Percentiles rank a stretch among this genome's conserved stretches.
phyloP scores from a whole-genome alignment of 148 eudicot genomes.

The Oxyria digyna region DNA sequence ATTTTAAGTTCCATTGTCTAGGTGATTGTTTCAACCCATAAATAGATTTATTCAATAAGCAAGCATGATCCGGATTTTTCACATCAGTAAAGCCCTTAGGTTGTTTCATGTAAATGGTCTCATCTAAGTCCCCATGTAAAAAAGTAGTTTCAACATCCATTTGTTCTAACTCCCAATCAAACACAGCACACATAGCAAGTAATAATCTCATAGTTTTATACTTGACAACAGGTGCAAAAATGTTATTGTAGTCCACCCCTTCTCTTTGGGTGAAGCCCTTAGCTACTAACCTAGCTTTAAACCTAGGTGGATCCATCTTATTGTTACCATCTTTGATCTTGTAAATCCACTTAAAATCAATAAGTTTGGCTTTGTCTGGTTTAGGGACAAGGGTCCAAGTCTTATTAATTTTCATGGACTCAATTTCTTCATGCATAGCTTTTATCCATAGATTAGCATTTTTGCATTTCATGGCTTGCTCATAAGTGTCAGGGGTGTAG shows the following conservation, averaged over 20 bases:
- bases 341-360: not conserved
- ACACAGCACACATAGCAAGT: not conserved
- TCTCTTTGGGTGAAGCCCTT: not conserved
- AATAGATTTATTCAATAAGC: too few relatives aligned
- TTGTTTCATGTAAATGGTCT: slow-evolving; percentile 6
- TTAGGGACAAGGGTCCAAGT: not conserved
- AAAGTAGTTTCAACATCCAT: not conserved
- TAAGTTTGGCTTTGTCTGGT: not conserved
- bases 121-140: not conserved
- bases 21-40: too few relatives aligned
- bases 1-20: too few relatives aligned
- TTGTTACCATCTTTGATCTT: not conserved
- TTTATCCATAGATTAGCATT: not conserved
- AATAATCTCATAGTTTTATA: not conserved
- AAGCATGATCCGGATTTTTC: too few relatives aligned
- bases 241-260: not conserved
- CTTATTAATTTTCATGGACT: not conserved
- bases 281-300: not conserved
- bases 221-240: not conserved
- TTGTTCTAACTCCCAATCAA: not conserved
- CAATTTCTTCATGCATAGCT: not conserved
- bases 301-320: not conserved
- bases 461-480: not conserved
- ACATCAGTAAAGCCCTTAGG: too few relatives aligned
- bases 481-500: not conserved